Base-by-base conservation (phyloP, 345 rosid genomes). In the Ceriops tagal region DNA sequence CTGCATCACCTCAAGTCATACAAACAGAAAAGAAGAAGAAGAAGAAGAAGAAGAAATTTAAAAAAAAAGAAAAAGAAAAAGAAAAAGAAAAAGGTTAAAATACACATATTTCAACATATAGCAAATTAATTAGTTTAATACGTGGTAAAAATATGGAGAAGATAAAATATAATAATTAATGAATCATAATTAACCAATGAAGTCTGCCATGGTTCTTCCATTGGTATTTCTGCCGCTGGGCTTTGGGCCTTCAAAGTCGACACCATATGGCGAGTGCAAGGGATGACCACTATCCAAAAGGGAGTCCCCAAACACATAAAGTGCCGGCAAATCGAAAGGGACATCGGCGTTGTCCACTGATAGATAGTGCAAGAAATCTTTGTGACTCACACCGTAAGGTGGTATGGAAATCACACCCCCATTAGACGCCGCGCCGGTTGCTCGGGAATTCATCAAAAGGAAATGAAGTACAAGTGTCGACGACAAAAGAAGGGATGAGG, bases 191-290 rank as follows among this genome's bases (percentile, higher is more conserved):
- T 43, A 24, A 56, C 59, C 59, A 15, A 56, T 56, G 31, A 56
- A 56, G 31, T 56, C 59, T 56, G 59, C 59, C 59, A 24, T 21
- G 59, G 26, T 56, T 56, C 59, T 56, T 56, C 59, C 59, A 56
- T 56, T 56, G 59, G 59, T 56, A 9, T 21, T 56, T 56, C 59
- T 56, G 4, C 59, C 31, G 28, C 28, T 8, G 24, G 59, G 59
- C 28, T 11, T 56, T 0, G 49, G 18, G 30, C 59, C 59, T 24
- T 27, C 59, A 1, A 56, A 56, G 28, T 56, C 59, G 18, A 56
- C 30, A 9, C 59, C 59, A 24, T 56, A 56, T 24, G 59, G 59
- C 59, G 6, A 4, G 13, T 24, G 0, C 26, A 56, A 1, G 28
- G 5, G 24, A 24, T 27, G 59, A 13, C 59, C 59, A 24, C 18